Base-by-base conservation (phyloP, 75 land plant genomes). In the Adiantum capillusveneris region DNA sequence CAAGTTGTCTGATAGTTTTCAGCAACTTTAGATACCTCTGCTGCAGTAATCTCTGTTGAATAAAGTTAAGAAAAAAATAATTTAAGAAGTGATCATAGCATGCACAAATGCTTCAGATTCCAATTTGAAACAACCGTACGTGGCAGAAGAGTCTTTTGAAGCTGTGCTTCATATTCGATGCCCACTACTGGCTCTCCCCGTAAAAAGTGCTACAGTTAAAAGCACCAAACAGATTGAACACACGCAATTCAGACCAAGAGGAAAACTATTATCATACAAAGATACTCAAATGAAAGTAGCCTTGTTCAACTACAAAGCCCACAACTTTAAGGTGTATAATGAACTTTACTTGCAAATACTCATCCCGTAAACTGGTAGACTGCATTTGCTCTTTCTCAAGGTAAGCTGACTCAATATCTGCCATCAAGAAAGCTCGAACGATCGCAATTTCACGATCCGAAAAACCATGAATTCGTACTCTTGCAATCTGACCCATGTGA, bases 371-470 rank as follows among this genome's bases (percentile, higher is more conserved):
- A 45, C 59, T 84, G 51, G 91, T 86, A 29, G 96, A 94, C 54
- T 86, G 91, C 76, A 86, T 84, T 57, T 90, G 96, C 51, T 94
- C 96, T 37, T 85, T 95, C 68, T 94, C 96, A 31, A 90, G 42
- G 68, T 83, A 94, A 11, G 96, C 88, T 64, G 96, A 90, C 65
- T 94, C 98, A 50, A 94, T 84, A 63, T 94, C 96, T 62, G 96
- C 85, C 85, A 89, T 70, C 64, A 89, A 60, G 27, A 86, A 65
- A 63, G 98, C 85, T 56, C 96, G 96, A 27, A 73, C 96, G 22
- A 81, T 53, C 29, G 96, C 73, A 63, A 90, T 72, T 70, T 94
- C 98, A 57, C 85, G 90, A 42, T 89, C 98, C 45, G 96, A 86
- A 68, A 94, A 94, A 39, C 98, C 96, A 78, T 94, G 91, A 18